Evolutionary conservation across 306 rosid genomes (phyloP).

Genomic region (Sicyos baderoa): DNA sequence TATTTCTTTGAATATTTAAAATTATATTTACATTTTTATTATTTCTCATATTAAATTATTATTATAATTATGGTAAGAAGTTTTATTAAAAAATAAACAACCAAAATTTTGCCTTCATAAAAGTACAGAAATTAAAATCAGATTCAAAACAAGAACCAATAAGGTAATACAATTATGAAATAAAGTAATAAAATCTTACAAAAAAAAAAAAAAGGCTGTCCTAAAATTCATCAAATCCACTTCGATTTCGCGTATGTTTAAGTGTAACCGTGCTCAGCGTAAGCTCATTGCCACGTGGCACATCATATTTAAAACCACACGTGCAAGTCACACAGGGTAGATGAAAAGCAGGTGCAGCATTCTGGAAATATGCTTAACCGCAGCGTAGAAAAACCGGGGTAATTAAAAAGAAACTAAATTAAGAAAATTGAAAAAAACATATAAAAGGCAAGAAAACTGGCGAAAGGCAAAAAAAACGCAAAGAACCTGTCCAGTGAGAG

Average conservation of each 20-base stretch:
- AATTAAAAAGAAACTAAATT: neutral
- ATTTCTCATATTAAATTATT: no score
- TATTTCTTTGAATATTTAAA: no score
- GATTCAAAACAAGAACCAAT: no score
- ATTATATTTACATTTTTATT: no score
- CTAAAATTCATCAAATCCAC: neutral
- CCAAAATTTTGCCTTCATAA: no score
- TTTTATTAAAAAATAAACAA: no score
- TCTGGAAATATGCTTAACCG: neutral
- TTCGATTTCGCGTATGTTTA: neutral
- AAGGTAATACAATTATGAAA: no score
- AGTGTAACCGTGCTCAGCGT: neutral
- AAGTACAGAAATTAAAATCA: no score
- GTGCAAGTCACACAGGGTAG: neutral
- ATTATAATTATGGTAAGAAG: no score
- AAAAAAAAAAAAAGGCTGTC: neutral
- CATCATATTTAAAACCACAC: neutral
- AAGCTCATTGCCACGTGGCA: neutral
- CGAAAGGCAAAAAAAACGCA: slow-evolving; percentile 16
- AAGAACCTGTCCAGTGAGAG: neutral
- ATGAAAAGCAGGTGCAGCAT: neutral
- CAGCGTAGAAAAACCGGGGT: neutral
- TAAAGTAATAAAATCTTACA: no score
- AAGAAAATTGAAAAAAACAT: neutral
- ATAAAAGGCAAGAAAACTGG: slow-evolving; percentile 13